Conservation (phyloP, 2,329 filamentous ascomycete genomes). For the Parastagonospora avenae region DNA sequence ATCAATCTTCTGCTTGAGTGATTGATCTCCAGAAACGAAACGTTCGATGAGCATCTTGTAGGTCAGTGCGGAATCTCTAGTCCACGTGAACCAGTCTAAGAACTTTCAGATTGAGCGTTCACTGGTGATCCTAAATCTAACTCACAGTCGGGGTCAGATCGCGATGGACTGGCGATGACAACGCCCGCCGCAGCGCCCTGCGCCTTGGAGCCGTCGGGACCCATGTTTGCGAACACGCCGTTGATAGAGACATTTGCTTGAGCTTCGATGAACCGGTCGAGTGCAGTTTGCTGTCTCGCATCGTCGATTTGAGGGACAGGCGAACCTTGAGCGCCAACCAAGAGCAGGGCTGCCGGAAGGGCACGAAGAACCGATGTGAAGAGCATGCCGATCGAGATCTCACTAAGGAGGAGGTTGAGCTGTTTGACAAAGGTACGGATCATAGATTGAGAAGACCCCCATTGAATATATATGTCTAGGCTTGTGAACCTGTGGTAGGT, state of each 20-base stretch:
- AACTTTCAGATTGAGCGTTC: neutral
- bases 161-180: slow-evolving; percentile 62
- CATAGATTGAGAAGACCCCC: neutral
- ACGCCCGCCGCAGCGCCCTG: slow-evolving; percentile 56
- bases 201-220: slow-evolving; percentile 55
- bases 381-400: slow-evolving; percentile 13
- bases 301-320: slow-evolving; percentile 10
- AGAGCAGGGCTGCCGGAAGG: slow-evolving; percentile 18
- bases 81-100: slow-evolving; percentile 80
- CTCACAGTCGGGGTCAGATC: slow-evolving; percentile 59
- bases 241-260: slow-evolving; percentile 57
- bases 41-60: slow-evolving; percentile 72
- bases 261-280: slow-evolving; percentile 45
- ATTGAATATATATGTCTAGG: neutral
- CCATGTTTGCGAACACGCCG: slow-evolving; percentile 62
- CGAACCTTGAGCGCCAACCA: slow-evolving; percentile 9
- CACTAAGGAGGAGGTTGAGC: neutral
- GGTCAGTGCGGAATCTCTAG: slow-evolving; percentile 72
- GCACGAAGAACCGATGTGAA: slow-evolving; percentile 17
- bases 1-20: slow-evolving; percentile 65
- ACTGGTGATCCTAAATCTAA: neutral
- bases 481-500: neutral
- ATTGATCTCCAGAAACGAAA: slow-evolving; percentile 64
- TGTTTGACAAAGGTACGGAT: neutral
- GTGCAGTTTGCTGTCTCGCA: slow-evolving; percentile 7